These are phyloP conservation scores for Vitis rupestris DNA, from an alignment of 164 flowering plant species.

Conservation along the genomic window DNA sequence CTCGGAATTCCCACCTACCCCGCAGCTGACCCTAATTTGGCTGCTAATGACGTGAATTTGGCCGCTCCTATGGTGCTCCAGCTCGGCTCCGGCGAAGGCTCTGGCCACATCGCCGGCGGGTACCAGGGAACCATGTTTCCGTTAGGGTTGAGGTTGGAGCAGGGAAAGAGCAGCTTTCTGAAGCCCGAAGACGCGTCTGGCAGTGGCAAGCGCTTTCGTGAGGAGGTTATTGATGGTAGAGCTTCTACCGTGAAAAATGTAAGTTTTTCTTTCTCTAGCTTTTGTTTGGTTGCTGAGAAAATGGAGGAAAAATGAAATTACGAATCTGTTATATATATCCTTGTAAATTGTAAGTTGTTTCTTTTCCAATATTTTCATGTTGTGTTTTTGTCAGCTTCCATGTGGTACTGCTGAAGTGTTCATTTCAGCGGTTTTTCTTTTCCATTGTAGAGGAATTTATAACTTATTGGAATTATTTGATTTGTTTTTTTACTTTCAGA, in stretches of 20 bases:
- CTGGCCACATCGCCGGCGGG: slow-evolving; percentile 30
- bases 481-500: too few species aligned
- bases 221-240: slow-evolving; percentile 45
- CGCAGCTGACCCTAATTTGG: slow-evolving; percentile 34
- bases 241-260: slow-evolving; percentile 50
- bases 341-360: neutral
- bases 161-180: slow-evolving; percentile 56
- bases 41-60: slow-evolving; percentile 34
- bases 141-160: slow-evolving; percentile 79
- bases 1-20: slow-evolving; percentile 58
- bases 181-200: slow-evolving; percentile 68
- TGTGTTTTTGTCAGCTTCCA: neutral
- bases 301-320: neutral
- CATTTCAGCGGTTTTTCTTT: too few species aligned
- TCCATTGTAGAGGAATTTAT: too few species aligned
- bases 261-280: slow-evolving; percentile 6
- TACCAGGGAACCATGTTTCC: slow-evolving; percentile 57
- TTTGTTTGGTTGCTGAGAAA: neutral
- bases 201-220: slow-evolving; percentile 62
- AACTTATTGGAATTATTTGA: too few species aligned
- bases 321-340: neutral
- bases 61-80: slow-evolving; percentile 68
- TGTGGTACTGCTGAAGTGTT: neutral
- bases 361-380: too few species aligned
- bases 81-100: slow-evolving; percentile 60